Evolutionary conservation across 2,329 filamentous ascomycete genomes (phyloP).

Genomic region (Mariannaea elegans): DNA sequence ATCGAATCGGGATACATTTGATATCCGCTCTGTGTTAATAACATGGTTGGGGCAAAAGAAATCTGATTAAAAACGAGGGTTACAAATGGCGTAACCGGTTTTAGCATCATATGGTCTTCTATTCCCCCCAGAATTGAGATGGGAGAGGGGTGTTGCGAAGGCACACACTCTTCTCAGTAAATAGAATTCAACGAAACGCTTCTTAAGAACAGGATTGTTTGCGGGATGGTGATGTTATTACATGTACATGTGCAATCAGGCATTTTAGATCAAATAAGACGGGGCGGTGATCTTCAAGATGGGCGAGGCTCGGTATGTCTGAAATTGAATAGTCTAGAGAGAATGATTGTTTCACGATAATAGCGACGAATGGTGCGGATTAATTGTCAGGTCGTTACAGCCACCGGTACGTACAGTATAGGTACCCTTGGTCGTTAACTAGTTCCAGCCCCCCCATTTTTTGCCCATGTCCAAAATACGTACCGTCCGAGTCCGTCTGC

Average conservation of each 20-base stretch:
- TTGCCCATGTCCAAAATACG: too few relatives aligned
- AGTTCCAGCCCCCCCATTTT: too few relatives aligned
- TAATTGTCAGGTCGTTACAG: too few relatives aligned
- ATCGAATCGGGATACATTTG: conserved; percentile 33
- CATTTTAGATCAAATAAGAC: too few relatives aligned
- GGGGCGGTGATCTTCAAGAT: too few relatives aligned
- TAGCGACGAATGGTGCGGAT: too few relatives aligned
- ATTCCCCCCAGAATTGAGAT: conserved; percentile 29
- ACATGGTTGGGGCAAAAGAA: conserved; percentile 41
- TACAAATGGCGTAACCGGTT: conserved; percentile 50
- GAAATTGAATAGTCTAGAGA: too few relatives aligned
- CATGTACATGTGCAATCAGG: too few relatives aligned
- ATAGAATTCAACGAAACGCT: conserved; percentile 23
- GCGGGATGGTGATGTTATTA: too few relatives aligned
- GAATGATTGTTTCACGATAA: too few relatives aligned
- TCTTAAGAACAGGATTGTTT: background rate
- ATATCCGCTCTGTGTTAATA: conserved; percentile 46
- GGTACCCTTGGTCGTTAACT: too few relatives aligned
- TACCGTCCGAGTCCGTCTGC: background rate
- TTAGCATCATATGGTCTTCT: conserved; percentile 45
- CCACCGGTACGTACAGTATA: background rate
- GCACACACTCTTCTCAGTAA: conserved; percentile 16
- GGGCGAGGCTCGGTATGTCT: too few relatives aligned
- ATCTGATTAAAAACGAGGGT: conserved; percentile 42
- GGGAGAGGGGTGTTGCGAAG: conserved; percentile 16